phyloP scores from a whole-genome alignment of 805 yeast species.

The Candida sakaeoensis region DNA sequence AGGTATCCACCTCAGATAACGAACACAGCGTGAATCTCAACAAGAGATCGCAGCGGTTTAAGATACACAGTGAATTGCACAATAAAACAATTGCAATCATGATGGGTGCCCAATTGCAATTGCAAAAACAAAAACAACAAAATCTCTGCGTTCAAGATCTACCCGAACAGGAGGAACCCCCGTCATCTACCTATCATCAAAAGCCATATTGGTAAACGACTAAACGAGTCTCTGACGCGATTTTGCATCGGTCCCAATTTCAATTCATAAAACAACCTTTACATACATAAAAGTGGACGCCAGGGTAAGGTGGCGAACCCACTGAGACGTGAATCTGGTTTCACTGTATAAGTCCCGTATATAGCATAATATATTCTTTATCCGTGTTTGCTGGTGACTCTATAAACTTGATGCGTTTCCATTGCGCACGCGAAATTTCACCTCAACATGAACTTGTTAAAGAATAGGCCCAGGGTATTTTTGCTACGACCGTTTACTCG shows the following conservation, averaged over 20 bases:
- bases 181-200: conserved; percentile 6
- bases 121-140: conserved; percentile 9
- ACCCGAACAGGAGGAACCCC: not conserved
- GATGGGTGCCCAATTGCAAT: conserved; percentile 26
- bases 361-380: no score
- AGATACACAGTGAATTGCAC: conserved; percentile 31
- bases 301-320: no score
- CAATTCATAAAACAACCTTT: no score
- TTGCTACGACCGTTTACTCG: not conserved
- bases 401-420: no score
- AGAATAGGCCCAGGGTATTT: not conserved
- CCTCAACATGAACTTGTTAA: not conserved
- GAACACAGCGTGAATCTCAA: not conserved
- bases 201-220: conserved; percentile 12
- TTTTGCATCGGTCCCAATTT: no score
- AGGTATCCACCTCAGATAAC: not conserved
- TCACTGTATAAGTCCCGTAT: no score
- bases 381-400: no score
- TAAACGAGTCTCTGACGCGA: no score
- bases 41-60: conserved; percentile 22
- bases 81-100: conserved; percentile 25
- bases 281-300: no score
- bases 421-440: no score
- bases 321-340: no score
- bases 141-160: no score